Percentiles rank a stretch among this genome's conserved stretches.
Conservation (phyloP, 805 yeast species). For the Yarrowia deformans region DNA sequence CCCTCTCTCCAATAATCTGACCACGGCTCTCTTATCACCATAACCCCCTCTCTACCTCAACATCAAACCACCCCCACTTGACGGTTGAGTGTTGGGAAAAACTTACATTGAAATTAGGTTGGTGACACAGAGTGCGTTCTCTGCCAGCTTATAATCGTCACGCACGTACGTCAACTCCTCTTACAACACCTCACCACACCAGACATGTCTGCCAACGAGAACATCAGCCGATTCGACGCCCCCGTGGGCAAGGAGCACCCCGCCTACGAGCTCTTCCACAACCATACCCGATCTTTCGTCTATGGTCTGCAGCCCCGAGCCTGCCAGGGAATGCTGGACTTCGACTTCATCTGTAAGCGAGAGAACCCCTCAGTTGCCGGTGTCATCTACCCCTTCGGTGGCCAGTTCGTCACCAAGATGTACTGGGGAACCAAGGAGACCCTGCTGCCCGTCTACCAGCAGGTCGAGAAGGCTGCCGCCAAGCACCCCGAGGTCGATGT, state of each 20-base stretch:
- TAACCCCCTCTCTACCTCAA: neutral
- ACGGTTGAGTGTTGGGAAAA: slow-evolving; percentile 38
- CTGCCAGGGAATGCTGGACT: slow-evolving; percentile 59
- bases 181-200: slow-evolving; percentile 6
- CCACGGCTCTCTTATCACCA: no score
- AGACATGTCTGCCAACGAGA: slow-evolving; percentile 45
- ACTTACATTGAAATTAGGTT: slow-evolving; percentile 1
- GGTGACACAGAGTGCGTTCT: slow-evolving; percentile 5
- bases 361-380: slow-evolving; percentile 58
- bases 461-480: slow-evolving; percentile 53
- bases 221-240: slow-evolving; percentile 48
- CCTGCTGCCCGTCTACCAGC: slow-evolving; percentile 56
- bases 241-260: slow-evolving; percentile 48
- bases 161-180: neutral
- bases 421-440: slow-evolving; percentile 61
- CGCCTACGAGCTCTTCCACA: slow-evolving; percentile 53
- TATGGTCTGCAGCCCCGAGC: slow-evolving; percentile 58
- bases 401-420: slow-evolving; percentile 56
- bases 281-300: slow-evolving; percentile 56
- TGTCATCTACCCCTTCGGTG: slow-evolving; percentile 57
- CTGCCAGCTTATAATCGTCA: slow-evolving; percentile 1
- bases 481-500: slow-evolving; percentile 59
- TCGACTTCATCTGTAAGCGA: slow-evolving; percentile 57
- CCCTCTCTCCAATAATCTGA: no score
- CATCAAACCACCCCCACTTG: neutral